Conservation (phyloP, 495 filamentous ascomycete species). For the Talaromyces stipitatus region DNA sequence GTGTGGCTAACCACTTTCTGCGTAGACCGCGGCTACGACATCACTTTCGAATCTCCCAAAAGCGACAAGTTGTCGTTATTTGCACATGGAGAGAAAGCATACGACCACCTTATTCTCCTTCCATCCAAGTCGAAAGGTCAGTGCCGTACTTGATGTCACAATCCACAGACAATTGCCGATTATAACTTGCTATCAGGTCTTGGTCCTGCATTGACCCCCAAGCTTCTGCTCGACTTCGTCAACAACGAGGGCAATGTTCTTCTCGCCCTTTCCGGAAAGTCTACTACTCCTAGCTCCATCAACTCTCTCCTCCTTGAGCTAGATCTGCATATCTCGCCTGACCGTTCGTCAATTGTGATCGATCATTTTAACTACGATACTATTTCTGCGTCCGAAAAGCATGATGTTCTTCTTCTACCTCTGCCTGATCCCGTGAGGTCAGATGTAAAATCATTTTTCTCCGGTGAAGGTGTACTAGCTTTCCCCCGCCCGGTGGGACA, state of each 20-base stretch:
- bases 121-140: slow-evolving; percentile 86
- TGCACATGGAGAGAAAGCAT: slow-evolving; percentile 75
- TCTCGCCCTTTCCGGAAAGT: slow-evolving; percentile 70
- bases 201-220: slow-evolving; percentile 79
- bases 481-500: slow-evolving; percentile 76
- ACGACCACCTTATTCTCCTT: slow-evolving; percentile 84
- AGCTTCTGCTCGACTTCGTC: slow-evolving; percentile 82
- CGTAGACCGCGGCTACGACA: slow-evolving; percentile 71
- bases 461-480: slow-evolving; percentile 61
- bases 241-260: slow-evolving; percentile 89
- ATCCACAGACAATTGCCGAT: background rate
- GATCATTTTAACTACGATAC: slow-evolving; percentile 95
- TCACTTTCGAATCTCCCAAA: slow-evolving; percentile 80
- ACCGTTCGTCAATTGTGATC: slow-evolving; percentile 73
- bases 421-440: slow-evolving; percentile 51
- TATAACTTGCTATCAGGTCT: slow-evolving; percentile 48
- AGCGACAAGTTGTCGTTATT: slow-evolving; percentile 75
- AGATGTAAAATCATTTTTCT: slow-evolving; percentile 75
- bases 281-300: slow-evolving; percentile 65
- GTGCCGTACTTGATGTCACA: background rate
- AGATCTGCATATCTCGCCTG: slow-evolving; percentile 82
- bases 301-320: slow-evolving; percentile 83
- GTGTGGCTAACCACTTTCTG: slow-evolving; percentile 15
- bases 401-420: slow-evolving; percentile 79
- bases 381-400: slow-evolving; percentile 64